phyloP scores from a whole-genome alignment of 331 rosid species.

The Quercus lobata region DNA sequence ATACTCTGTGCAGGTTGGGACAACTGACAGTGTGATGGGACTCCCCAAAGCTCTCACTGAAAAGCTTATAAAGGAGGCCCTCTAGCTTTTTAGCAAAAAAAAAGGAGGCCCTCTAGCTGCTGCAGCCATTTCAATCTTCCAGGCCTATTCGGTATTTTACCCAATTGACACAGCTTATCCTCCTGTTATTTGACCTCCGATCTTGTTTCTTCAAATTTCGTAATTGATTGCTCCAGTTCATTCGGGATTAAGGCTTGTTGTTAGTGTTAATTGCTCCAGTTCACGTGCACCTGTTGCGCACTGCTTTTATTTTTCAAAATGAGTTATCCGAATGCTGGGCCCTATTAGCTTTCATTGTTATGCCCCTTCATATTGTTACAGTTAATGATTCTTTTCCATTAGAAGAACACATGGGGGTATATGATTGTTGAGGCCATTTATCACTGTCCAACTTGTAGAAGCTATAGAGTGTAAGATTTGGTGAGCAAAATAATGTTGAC shows the following conservation, averaged over 20 bases:
- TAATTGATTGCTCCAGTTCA: background rate
- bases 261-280: background rate
- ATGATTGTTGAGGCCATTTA: background rate
- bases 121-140: background rate
- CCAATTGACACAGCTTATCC: slow-evolving; percentile 1
- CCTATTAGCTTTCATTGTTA: background rate
- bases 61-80: slow-evolving; percentile 65
- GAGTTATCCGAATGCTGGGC: no score
- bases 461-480: background rate
- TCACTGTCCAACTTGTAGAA: background rate
- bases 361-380: background rate
- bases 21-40: slow-evolving; percentile 97
- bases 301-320: background rate
- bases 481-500: background rate
- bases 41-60: slow-evolving; percentile 78
- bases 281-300: background rate
- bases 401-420: background rate
- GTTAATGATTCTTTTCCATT: background rate
- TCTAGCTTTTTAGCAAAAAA: no score
- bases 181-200: background rate
- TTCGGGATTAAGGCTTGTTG: no score
- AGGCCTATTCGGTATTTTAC: slow-evolving; percentile 10
- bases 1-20: slow-evolving; percentile 68
- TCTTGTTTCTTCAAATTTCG: background rate
- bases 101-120: slow-evolving; percentile 58